Evolutionary conservation across 1,139 yeast genomes (phyloP).

Genomic region (Magnusiomyces sp.): DNA sequence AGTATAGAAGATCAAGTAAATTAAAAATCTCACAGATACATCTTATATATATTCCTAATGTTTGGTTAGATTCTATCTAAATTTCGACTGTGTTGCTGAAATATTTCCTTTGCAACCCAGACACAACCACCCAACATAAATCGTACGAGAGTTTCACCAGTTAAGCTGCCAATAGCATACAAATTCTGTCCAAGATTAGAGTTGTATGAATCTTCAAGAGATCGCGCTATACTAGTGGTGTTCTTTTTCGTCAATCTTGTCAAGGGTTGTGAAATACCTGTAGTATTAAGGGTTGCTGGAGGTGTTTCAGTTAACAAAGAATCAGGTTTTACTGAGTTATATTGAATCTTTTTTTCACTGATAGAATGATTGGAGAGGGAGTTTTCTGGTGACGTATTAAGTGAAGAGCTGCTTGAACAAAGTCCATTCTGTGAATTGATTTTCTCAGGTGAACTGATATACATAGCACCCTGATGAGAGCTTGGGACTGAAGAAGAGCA

Average conservation of each 20-base stretch:
- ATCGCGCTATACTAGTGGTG: neutral
- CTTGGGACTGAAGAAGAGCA: too few relatives aligned
- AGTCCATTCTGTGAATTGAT: too few relatives aligned
- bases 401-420: too few relatives aligned
- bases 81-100: neutral
- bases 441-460: too few relatives aligned
- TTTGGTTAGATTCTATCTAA: neutral
- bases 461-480: too few relatives aligned
- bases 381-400: too few relatives aligned
- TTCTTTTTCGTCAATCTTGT: neutral
- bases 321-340: neutral
- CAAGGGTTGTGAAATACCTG: neutral
- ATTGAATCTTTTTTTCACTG: neutral
- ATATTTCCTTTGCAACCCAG: slow-evolving; percentile 22
- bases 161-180: slow-evolving; percentile 27
- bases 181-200: slow-evolving; percentile 13
- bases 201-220: neutral
- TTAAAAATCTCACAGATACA: neutral
- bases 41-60: neutral
- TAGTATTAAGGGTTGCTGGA: neutral
- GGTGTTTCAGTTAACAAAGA: neutral
- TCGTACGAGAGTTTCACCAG: slow-evolving; percentile 31
- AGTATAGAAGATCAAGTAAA: neutral
- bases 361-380: neutral
- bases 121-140: slow-evolving; percentile 27